phyloP scores from a whole-genome alignment of 164 flowering plant genomes.

The Vitis cinerea region DNA sequence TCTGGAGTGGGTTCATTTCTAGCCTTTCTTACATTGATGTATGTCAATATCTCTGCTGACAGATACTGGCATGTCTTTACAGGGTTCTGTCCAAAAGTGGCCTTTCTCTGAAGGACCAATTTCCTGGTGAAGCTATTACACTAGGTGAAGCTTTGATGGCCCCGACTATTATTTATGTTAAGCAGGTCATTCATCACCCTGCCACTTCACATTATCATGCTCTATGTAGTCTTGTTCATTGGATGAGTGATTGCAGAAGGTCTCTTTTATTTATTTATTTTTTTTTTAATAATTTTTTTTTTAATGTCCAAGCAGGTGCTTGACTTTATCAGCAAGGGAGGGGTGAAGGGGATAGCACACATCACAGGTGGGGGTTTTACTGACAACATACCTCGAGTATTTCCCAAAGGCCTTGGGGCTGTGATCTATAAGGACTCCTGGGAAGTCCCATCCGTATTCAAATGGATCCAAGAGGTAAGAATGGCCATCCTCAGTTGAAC shows the following conservation, averaged over 20 bases:
- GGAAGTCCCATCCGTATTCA: conserved; percentile 77
- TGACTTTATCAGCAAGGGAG: conserved; percentile 77
- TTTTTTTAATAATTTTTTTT: not conserved
- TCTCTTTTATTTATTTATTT: not conserved
- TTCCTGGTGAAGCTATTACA: conserved; percentile 60
- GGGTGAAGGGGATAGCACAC: conserved; percentile 95
- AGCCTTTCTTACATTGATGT: too few relatives aligned
- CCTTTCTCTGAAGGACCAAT: conserved; percentile 62
- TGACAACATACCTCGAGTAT: conserved; percentile 91
- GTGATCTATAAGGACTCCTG: conserved; percentile 62
- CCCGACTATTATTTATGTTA: conserved; percentile 90
- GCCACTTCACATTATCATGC: not conserved
- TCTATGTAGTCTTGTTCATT: not conserved
- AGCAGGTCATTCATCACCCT: conserved; percentile 54
- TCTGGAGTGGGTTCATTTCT: too few relatives aligned
- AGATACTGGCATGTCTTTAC: not conserved
- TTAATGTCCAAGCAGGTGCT: conserved; percentile 55
- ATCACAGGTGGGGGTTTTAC: conserved; percentile 99
- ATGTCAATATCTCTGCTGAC: too few relatives aligned
- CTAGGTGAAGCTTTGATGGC: conserved; percentile 93
- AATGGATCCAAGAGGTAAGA: conserved; percentile 93
- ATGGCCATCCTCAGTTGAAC: too few relatives aligned
- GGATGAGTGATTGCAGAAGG: not conserved
- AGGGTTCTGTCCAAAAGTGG: conserved; percentile 83
- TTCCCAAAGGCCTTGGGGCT: conserved; percentile 90